Evolutionary conservation across 2,329 filamentous ascomycete species (phyloP).

Genomic region (Gaeumannomyces sp.): DNA sequence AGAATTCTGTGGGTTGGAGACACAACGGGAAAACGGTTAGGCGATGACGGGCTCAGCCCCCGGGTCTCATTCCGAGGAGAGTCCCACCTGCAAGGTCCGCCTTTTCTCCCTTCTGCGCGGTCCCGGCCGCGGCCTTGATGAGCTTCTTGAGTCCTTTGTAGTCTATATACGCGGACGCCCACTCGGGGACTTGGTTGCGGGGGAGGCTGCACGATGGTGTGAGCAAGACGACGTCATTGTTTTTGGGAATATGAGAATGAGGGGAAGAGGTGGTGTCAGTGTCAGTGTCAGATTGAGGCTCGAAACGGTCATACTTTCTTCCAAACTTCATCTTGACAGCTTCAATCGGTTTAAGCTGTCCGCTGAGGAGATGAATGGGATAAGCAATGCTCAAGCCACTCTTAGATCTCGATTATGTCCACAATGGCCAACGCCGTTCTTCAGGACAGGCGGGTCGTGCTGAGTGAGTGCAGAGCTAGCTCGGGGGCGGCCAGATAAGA

Average conservation of each 20-base stretch:
- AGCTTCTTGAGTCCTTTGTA: conserved; percentile 93
- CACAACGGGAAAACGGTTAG: conserved; percentile 25
- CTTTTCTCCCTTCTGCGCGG: conserved; percentile 61
- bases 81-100: conserved; percentile 85
- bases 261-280: background rate
- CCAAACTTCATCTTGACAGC: conserved; percentile 29
- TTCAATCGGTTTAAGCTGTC: background rate
- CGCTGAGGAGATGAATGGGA: background rate
- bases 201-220: conserved; percentile 41
- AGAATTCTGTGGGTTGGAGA: conserved; percentile 66
- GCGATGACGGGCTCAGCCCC: conserved; percentile 26
- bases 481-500: background rate
- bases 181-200: conserved; percentile 80
- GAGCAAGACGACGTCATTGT: conserved; percentile 2
- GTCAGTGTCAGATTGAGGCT: background rate
- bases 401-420: background rate
- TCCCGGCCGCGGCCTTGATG: conserved; percentile 71
- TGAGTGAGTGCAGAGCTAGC: background rate
- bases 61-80: conserved; percentile 19
- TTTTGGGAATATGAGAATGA: background rate
- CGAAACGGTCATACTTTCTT: conserved; percentile 23
- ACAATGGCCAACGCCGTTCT: background rate
- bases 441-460: background rate
- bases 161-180: conserved; percentile 78
- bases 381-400: background rate